Evolutionary conservation across 1,284 basidiomycete species (phyloP).

Genomic region (Baeospora myosura): DNA sequence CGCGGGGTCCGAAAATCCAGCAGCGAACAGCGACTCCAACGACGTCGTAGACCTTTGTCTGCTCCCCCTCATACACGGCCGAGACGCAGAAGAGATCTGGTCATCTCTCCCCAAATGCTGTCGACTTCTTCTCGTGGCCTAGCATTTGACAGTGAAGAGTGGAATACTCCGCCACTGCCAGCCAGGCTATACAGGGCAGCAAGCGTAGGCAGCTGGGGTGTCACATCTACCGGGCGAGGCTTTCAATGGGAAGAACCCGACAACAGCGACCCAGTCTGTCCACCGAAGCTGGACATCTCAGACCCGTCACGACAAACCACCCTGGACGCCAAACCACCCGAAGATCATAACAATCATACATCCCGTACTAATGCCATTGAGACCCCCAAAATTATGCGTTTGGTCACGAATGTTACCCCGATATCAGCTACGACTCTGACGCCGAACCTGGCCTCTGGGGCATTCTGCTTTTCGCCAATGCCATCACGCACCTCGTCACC

Average conservation of each 20-base stretch:
- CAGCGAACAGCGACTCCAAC: no score
- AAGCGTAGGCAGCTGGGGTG: constrained; percentile 72
- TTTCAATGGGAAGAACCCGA: constrained; percentile 62
- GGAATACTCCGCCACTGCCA: constrained; percentile 43
- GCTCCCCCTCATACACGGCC: no score
- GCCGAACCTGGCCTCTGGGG: constrained; percentile 17
- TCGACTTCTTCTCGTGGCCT: constrained; percentile 52
- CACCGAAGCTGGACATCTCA: constrained; percentile 13
- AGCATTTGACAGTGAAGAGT: constrained; percentile 58
- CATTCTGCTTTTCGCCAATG: no score
- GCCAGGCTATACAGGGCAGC: constrained; percentile 51
- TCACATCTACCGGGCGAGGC: constrained; percentile 75
- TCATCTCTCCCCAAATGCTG: no score
- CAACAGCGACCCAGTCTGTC: constrained; percentile 19
- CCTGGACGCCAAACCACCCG: not conserved
- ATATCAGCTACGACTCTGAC: constrained; percentile 1
- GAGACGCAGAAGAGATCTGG: no score
- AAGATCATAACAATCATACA: constrained; percentile 1
- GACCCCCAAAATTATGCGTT: constrained; percentile 12
- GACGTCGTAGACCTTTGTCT: no score
- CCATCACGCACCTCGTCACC: constrained; percentile 16
- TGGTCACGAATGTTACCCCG: constrained; percentile 14
- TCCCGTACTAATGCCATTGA: constrained; percentile 1
- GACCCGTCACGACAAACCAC: not conserved
- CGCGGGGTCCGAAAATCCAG: no score